Conservation (phyloP, 2,329 filamentous ascomycete species). For the Pseudocercospora macadamiae region DNA sequence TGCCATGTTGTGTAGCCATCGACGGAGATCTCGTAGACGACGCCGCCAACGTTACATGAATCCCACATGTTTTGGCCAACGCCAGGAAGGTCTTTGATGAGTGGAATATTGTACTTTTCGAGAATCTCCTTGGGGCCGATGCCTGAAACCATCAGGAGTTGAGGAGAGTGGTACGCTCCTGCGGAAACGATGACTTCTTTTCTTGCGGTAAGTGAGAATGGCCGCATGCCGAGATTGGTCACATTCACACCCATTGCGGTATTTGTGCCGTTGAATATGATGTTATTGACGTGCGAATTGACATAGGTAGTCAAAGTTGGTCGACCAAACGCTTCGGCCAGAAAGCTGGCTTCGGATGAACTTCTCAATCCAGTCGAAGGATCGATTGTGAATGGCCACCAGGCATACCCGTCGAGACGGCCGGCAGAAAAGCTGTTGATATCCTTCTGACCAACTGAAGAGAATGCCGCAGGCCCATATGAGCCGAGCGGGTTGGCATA, state of each 20-base stretch:
- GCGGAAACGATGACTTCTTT: constrained; percentile 40
- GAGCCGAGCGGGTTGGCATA: constrained; percentile 24
- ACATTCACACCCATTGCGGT: constrained; percentile 32
- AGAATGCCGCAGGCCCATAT: not conserved
- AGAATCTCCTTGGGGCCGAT: constrained; percentile 43
- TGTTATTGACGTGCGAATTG: constrained; percentile 37
- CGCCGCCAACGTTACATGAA: constrained; percentile 31
- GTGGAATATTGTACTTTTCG: constrained; percentile 45
- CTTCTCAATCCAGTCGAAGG: constrained; percentile 26
- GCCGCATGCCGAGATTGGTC: constrained; percentile 29
- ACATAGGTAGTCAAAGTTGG: constrained; percentile 36
- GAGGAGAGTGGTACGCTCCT: constrained; percentile 37
- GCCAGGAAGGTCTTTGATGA: constrained; percentile 52
- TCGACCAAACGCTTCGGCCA: constrained; percentile 26
- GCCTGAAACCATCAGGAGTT: constrained; percentile 38
- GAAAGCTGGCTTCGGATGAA: constrained; percentile 31
- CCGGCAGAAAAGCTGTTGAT: not conserved
- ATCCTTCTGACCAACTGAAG: not conserved
- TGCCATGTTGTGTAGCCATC: constrained; percentile 18
- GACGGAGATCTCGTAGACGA: constrained; percentile 17
- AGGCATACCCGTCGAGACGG: constrained; percentile 7
- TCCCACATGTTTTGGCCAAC: constrained; percentile 58
- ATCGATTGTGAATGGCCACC: constrained; percentile 37
- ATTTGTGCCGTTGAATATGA: constrained; percentile 36
- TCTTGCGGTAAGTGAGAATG: constrained; percentile 33